Base-by-base conservation (phyloP, 139 green algal genomes). In the Auxenochlorella protothecoides region DNA sequence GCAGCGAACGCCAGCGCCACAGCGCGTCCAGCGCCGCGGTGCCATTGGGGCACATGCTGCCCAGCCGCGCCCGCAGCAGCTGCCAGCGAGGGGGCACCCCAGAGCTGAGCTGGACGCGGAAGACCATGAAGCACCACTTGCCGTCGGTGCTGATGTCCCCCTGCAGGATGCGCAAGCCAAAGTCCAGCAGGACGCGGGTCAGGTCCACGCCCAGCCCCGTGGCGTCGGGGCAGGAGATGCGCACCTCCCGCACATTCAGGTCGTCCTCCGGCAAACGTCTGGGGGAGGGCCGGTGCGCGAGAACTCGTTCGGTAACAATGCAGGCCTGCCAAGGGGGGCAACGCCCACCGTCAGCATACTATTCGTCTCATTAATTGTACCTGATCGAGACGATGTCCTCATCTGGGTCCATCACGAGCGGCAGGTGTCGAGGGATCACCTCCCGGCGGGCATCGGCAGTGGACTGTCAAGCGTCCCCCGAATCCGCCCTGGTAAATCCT, bases 61-160 rank as follows among this genome's bases (percentile, higher is more conserved):
- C 76, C 62, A 86, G 73, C 11, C 81, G 70, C 5, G 59, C 68
- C 62, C 84, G 84, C 5, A 89, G 66, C 70, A 86, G 70, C 57
- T 63, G n/a, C 84, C 84, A 89, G 10, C 79, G 83, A 3, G 81
- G 65, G 14, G 79, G 79, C 56, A 85, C 71, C 53, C 75, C 71
- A 15, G 71, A 70, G 57, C 14, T 66, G 55, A 75, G 72, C 51
- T 55, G 51, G 55, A 84, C 79, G 13, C 14, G 77, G 59, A 89
- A 76, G 52, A 89, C 82, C 6, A 89, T 68, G 68, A 87, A 89
- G 65, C 78, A 85, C 84, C 84, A 89, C 14, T 72, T 70, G 53
- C 83, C 84, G 59, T 89, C 84, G 4, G 78, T 86, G 11, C 68
- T 78, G 9, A 88, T 73, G 68, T 89, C 84, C 27, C 77, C 82